Conservation (phyloP, 164 flowering plant genomes). For the Annona cherimola region DNA sequence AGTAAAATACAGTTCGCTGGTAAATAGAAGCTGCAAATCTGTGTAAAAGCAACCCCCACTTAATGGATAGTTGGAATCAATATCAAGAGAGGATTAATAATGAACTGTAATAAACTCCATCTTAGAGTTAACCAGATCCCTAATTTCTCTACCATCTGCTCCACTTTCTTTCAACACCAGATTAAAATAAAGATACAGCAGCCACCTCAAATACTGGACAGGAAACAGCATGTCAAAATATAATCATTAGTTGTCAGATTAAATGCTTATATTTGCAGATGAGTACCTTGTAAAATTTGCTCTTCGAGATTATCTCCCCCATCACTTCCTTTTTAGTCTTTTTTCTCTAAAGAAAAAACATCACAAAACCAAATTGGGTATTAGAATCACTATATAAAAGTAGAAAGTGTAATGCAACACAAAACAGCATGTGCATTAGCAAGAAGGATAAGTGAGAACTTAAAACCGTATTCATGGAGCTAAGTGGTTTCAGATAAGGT, state of each 20-base stretch:
- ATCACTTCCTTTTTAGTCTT: slow-evolving; percentile 86
- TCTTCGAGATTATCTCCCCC: slow-evolving; percentile 76
- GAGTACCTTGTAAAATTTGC: slow-evolving; percentile 74
- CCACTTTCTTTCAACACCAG: background rate
- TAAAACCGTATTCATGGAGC: background rate
- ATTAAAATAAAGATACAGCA: background rate
- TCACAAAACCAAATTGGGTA: background rate
- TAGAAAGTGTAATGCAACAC: background rate
- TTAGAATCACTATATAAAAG: background rate
- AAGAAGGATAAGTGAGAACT: background rate
- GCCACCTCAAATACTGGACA: background rate
- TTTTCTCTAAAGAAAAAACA: slow-evolving; percentile 45
- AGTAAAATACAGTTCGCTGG: too few relatives aligned
- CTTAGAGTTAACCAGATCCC: background rate
- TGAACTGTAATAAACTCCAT: too few relatives aligned
- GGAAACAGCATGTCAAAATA: background rate
- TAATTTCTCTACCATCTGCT: background rate
- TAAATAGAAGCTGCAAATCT: too few relatives aligned
- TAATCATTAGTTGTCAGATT: background rate
- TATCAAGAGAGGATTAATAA: too few relatives aligned
- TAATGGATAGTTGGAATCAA: too few relatives aligned
- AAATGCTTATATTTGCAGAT: slow-evolving; percentile 1
- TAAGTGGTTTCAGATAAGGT: background rate
- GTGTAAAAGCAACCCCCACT: too few relatives aligned
- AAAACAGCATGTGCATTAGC: background rate